Base-by-base conservation (phyloP, 768 basidiomycete species). In the Tylopilus intermedius region DNA sequence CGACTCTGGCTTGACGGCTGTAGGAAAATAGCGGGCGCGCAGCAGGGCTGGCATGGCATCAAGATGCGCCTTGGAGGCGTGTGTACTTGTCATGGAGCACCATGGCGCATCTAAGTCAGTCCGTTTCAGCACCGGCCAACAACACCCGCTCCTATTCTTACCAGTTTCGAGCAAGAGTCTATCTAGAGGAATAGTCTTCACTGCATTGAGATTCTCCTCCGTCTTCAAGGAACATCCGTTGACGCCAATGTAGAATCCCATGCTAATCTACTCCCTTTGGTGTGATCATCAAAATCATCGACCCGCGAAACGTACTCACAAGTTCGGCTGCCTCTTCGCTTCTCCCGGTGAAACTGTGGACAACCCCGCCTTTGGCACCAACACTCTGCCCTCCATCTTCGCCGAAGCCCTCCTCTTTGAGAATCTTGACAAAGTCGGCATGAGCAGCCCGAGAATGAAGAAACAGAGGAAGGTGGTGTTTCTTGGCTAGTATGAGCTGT, bases 211-310 rank as follows among this genome's bases (percentile, higher is more conserved):
- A 61, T 86, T 88, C 47, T 81, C 79, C 37, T 76, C 73, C 0
- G 84, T 88, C 68, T 90, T 91, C 51, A 93, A 67, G 1, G 82
- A 83, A 61, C 90, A 91, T 2, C 88, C 88, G 55, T 90, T 90
- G 50, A 88, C 66, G 46, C 84, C 82, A 56, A 51, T 53, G 42
- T 52, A 27, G 64, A 91, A 83, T 1, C 88, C 88, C 80, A 90
- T 83, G 18, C 74, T 70, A 58, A 86, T 77, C 88, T 90, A 57
- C 62, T 2, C 11, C n/a, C 18, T 1, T 38, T 46, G 10, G 37
- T 6, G 43, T 32, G 43, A 43, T 10, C 32, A 27, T 51, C 47
- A 32, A 32, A 5, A n/a, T 27, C 21, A 14, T 46, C 48, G 26
- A 39, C 3, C 29, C 15, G n/a, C 2, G 39, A n/a, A 37, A 35